Conservation (phyloP, 2,329 filamentous ascomycete genomes). For the Aspergillus pseudoglaucus region DNA sequence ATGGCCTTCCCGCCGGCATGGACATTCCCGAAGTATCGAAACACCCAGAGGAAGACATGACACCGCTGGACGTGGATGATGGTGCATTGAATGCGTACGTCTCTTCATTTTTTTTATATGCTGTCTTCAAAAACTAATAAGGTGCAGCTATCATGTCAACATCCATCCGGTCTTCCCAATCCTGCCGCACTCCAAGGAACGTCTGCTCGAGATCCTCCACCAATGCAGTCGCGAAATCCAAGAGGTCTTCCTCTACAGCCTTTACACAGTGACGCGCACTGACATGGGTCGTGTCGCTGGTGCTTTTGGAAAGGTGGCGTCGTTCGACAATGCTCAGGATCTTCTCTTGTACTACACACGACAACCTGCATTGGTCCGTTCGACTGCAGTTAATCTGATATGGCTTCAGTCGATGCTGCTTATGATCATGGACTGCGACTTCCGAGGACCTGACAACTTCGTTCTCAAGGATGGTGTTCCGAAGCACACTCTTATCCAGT, state of each 20-base stretch:
- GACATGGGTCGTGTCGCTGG: conserved; percentile 27
- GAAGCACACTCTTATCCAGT: conserved; percentile 35
- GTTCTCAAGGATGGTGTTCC: conserved; percentile 35
- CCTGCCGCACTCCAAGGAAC: conserved; percentile 34
- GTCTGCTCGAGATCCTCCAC: conserved; percentile 31
- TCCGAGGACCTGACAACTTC: conserved; percentile 37
- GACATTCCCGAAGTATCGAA: conserved; percentile 27
- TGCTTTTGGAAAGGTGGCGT: conserved; percentile 28
- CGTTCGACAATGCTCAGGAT: conserved; percentile 37
- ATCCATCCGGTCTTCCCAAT: conserved; percentile 37
- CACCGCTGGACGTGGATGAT: conserved; percentile 32
- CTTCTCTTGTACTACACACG: conserved; percentile 33
- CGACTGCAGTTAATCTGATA: conserved; percentile 32
- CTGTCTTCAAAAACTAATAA: conserved; percentile 8
- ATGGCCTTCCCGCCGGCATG: conserved; percentile 25
- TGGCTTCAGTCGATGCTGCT: conserved; percentile 37
- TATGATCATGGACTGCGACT: conserved; percentile 38
- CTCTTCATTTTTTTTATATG: neutral
- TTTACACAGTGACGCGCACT: conserved; percentile 36
- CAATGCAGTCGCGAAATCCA: conserved; percentile 35
- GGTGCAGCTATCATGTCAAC: conserved; percentile 33
- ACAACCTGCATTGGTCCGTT: conserved; percentile 29
- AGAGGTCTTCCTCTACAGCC: conserved; percentile 34
- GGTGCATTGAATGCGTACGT: conserved; percentile 35
- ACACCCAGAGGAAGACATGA: conserved; percentile 29